These are phyloP conservation scores for Paraphaeosphaeria minitans DNA, from an alignment of 2,329 filamentous ascomycete genomes.

Conservation along the genomic window DNA sequence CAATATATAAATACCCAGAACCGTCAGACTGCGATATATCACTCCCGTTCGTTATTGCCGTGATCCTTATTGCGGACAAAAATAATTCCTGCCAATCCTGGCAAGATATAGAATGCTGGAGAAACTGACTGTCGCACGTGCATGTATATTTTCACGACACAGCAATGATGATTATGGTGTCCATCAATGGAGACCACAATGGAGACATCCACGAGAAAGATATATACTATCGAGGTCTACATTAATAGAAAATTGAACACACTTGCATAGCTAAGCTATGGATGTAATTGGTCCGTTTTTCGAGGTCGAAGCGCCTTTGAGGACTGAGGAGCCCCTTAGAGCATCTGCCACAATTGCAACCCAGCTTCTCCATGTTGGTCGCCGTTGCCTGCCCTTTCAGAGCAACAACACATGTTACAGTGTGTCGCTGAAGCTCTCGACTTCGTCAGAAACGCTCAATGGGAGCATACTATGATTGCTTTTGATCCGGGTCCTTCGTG, in stretches of 20 bases:
- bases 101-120: too few species aligned
- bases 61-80: neutral
- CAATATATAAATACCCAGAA: conserved; percentile 5
- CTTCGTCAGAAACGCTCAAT: conserved; percentile 35
- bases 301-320: conserved; percentile 42
- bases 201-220: neutral
- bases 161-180: too few species aligned
- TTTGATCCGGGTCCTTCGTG: conserved; percentile 1
- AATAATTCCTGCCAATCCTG: neutral
- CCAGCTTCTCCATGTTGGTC: neutral
- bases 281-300: conserved; percentile 29
- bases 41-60: neutral
- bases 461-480: neutral
- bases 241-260: neutral
- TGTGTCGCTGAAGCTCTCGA: conserved; percentile 35
- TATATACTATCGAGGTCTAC: neutral
- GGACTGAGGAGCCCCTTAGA: conserved; percentile 45
- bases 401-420: conserved; percentile 33
- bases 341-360: conserved; percentile 6
- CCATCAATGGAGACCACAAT: too few species aligned
- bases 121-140: too few species aligned
- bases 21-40: neutral
- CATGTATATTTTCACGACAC: too few species aligned
- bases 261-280: conserved; percentile 4
- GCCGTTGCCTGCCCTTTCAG: conserved; percentile 35